phyloP scores from a whole-genome alignment of 257 asterid genomes.

The Solanum medicagineum region DNA sequence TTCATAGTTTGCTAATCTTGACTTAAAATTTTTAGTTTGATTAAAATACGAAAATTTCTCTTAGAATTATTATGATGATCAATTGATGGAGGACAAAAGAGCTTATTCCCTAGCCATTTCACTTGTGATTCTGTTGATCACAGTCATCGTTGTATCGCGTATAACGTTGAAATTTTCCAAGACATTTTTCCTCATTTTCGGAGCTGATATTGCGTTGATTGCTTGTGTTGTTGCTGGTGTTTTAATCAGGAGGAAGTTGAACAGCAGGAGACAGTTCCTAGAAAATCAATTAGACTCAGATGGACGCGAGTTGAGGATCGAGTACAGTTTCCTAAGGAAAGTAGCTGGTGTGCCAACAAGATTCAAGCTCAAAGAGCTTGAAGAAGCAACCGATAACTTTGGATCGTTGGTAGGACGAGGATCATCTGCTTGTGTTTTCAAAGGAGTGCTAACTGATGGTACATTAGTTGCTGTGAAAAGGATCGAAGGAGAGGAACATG shows the following conservation, averaged over 20 bases:
- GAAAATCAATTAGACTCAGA: constrained; percentile 37
- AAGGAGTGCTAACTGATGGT: constrained; percentile 54
- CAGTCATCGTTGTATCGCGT: constrained; percentile 32
- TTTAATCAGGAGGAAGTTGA: constrained; percentile 26
- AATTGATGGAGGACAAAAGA: constrained; percentile 47
- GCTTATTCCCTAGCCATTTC: constrained; percentile 23
- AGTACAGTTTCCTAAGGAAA: constrained; percentile 70
- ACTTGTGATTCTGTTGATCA: constrained; percentile 20
- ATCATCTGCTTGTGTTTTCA: constrained; percentile 52
- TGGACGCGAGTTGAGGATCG: constrained; percentile 64
- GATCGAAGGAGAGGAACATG: constrained; percentile 61
- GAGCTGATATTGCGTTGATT: constrained; percentile 52
- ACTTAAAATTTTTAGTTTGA: not conserved
- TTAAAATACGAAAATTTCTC: not conserved
- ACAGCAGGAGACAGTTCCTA: constrained; percentile 18
- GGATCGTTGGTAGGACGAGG: constrained; percentile 47
- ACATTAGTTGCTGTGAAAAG: constrained; percentile 55
- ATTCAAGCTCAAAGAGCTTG: constrained; percentile 59
- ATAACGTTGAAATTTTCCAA: constrained; percentile 25
- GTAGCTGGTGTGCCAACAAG: constrained; percentile 72
- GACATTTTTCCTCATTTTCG: constrained; percentile 41
- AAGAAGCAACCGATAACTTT: constrained; percentile 59
- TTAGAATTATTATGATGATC: not conserved
- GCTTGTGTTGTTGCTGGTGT: constrained; percentile 19
- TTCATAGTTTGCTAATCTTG: not conserved